Base-by-base conservation (phyloP, 2,329 filamentous ascomycete genomes). In the Grosmannia penicillata region DNA sequence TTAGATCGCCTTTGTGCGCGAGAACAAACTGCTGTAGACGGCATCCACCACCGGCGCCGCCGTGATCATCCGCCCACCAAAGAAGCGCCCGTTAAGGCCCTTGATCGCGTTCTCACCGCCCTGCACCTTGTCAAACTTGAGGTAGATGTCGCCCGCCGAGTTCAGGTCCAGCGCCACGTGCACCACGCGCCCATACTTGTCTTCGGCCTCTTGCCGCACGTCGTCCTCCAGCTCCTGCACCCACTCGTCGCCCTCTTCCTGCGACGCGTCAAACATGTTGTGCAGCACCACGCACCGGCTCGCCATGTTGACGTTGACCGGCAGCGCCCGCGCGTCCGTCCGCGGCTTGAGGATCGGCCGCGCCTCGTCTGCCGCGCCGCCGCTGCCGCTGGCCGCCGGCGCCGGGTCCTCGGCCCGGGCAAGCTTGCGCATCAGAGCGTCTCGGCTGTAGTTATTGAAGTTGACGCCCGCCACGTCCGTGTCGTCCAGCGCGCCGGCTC, bases 401-500 rank as follows among this genome's bases (percentile, higher is more conserved):
- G 23, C 13, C 10, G 21, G 14, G 22, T 96, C 86, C 63, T 96
- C 87, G 64, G 82, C 89, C 70, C 91, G 80, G 56, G 91, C 87
- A 62, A 98, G 82, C 66, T 96, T 95, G 61, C 85, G 78, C 91
- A 98, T 98, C 62, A 98, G 78, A 56, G 87, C 84, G 66, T 96
- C 86, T 64, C 91, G 84, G 70, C 85, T 94, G 68, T 93, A 95
- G 62, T 95, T 95, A 72, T 86, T 94, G 80, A 96, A 96, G 65
- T 96, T 96, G 61, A 98, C 89, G 55, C 91, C 91, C 37, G 83
- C 85, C 56, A 98, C 91, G 59, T 98, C 91, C 45, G 87, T 93
- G 56, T 98, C 91, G 62, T 98, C 91, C 37, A 98, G 69, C 52
- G 91, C 91, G 63, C 87, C 94, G 36, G 89, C 89, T 50, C 86